These are phyloP conservation scores for Mycosphaerella sp. DNA, from an alignment of 2,329 filamentous ascomycete species.

Conservation along the genomic window DNA sequence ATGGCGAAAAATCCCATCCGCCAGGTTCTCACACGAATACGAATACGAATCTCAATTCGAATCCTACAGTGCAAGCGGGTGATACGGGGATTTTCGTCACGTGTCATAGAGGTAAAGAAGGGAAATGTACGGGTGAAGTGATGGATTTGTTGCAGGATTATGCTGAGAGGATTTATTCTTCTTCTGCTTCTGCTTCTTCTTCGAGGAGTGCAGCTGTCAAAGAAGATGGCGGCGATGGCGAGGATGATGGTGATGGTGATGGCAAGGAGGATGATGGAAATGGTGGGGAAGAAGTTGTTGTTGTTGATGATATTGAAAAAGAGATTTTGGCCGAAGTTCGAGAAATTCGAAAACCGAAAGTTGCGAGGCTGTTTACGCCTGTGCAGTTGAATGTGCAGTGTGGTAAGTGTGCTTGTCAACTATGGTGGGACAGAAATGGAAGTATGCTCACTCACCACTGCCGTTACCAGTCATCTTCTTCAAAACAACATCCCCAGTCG, in stretches of 20 bases:
- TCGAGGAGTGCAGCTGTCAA: constrained; percentile 31
- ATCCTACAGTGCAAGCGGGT: constrained; percentile 52
- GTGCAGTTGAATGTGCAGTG: constrained; percentile 52
- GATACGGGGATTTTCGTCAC: constrained; percentile 74
- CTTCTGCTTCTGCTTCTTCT: constrained; percentile 27
- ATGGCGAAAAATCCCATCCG: constrained; percentile 16
- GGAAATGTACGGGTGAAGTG: constrained; percentile 62
- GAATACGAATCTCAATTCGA: too few relatives aligned
- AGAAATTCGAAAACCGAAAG: constrained; percentile 49
- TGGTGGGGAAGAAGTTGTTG: constrained; percentile 35
- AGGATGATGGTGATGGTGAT: constrained; percentile 21
- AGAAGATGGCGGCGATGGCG: constrained; percentile 32
- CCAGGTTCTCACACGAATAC: not conserved
- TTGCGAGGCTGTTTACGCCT: constrained; percentile 46
- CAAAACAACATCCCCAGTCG: constrained; percentile 50
- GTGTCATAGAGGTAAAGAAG: constrained; percentile 65
- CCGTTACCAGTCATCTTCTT: constrained; percentile 50
- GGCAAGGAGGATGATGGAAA: constrained; percentile 20
- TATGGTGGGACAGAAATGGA: too few relatives aligned
- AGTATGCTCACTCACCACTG: constrained; percentile 3
- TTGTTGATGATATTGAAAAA: constrained; percentile 58
- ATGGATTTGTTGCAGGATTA: constrained; percentile 60
- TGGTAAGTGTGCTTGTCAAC: constrained; percentile 35
- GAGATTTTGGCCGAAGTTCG: constrained; percentile 67
- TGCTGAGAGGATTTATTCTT: constrained; percentile 50